Percentiles rank a stretch among this genome's conserved stretches.
Evolutionary conservation across 345 rosid genomes (phyloP).

Genomic region (Chamaenerion angustifolium): DNA sequence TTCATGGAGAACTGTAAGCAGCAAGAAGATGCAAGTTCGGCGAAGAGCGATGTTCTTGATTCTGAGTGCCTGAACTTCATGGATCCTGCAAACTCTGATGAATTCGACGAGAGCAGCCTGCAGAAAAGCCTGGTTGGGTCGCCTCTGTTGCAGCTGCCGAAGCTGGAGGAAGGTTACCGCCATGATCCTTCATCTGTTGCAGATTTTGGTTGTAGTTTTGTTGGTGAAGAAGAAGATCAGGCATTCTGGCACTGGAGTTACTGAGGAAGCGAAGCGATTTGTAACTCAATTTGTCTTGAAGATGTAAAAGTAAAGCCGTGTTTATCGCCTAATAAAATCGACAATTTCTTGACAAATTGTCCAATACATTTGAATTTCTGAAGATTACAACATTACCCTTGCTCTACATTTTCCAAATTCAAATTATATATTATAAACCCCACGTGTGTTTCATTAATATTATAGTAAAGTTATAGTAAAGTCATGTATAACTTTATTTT

Average conservation of each 20-base stretch:
- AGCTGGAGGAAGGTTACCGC: slow-evolving; percentile 16
- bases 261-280: slow-evolving; percentile 10
- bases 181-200: slow-evolving; percentile 7
- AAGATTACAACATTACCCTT: too few species aligned
- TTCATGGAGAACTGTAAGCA: slow-evolving; percentile 4
- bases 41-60: slow-evolving; percentile 34
- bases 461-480: too few species aligned
- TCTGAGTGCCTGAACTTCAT: slow-evolving; percentile 32
- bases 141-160: slow-evolving; percentile 12
- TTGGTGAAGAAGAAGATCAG: slow-evolving; percentile 45
- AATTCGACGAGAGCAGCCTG: not conserved
- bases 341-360: too few species aligned
- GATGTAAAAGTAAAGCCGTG: not conserved
- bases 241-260: slow-evolving; percentile 39
- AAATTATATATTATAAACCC: too few species aligned
- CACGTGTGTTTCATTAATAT: too few species aligned
- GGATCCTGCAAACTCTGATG: slow-evolving; percentile 28
- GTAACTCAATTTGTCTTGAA: too few species aligned
- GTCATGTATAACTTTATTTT: too few species aligned
- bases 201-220: slow-evolving; percentile 11
- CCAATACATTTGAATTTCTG: too few species aligned
- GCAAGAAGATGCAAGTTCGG: slow-evolving; percentile 34
- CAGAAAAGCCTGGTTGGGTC: slow-evolving; percentile 16
- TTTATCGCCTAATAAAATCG: not conserved
- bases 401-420: too few species aligned